Conservation (phyloP, 23 red algal genomes). For the Gracilaria caudata region DNA sequence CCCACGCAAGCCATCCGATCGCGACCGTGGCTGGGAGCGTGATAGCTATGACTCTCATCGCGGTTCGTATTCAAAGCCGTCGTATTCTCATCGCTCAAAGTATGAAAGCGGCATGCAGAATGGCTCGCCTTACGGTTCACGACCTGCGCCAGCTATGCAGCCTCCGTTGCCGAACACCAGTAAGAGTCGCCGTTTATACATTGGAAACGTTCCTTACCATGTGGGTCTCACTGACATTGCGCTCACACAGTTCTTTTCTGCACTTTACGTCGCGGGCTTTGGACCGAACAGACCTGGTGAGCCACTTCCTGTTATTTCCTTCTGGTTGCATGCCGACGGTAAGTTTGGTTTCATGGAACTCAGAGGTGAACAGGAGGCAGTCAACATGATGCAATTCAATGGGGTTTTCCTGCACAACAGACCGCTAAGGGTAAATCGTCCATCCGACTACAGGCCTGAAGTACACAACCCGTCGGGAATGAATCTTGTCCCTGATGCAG, state of each 20-base stretch:
- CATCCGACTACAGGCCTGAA: conserved; percentile 67
- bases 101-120: conserved; percentile 28
- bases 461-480: conserved; percentile 37
- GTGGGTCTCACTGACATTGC: conserved; percentile 65
- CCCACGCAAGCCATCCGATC: conserved; percentile 25
- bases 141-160: conserved; percentile 1
- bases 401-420: conserved; percentile 58
- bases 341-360: conserved; percentile 83
- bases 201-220: conserved; percentile 77
- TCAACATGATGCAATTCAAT: conserved; percentile 70
- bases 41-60: conserved; percentile 7
- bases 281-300: conserved; percentile 35
- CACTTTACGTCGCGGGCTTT: conserved; percentile 73
- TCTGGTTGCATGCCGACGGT: conserved; percentile 74
- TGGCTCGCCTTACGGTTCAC: conserved; percentile 21
- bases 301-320: conserved; percentile 61
- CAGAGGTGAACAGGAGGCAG: conserved; percentile 64
- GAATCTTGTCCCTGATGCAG: conserved; percentile 29
- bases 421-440: conserved; percentile 64
- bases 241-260: conserved; percentile 70
- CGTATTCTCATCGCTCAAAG: conserved; percentile 3
- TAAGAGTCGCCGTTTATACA: conserved; percentile 74
- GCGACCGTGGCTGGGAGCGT: conserved; percentile 20
- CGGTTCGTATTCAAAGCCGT: conserved; percentile 15
- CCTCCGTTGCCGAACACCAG: conserved; percentile 17